phyloP scores from a whole-genome alignment of 1,284 basidiomycete genomes.

The Ceratobasidium sp. region DNA sequence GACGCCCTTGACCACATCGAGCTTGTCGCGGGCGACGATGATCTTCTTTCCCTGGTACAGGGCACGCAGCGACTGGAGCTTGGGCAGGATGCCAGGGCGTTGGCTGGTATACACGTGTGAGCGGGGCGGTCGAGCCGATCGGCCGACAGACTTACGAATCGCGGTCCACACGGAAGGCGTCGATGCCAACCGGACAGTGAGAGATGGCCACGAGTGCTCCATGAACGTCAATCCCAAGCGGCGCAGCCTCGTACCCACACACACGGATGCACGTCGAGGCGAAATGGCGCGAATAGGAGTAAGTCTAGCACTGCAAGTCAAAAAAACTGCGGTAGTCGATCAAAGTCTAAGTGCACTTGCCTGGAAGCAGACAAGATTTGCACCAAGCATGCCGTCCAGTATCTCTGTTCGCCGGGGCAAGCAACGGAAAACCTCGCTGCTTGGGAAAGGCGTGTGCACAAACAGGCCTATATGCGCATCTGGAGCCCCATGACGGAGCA shows the following conservation, averaged over 20 bases:
- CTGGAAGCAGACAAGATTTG: constrained; percentile 97
- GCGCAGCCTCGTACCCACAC: constrained; percentile 90
- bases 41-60: constrained; percentile 98
- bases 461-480: constrained; percentile 90
- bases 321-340: neutral
- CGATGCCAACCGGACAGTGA: constrained; percentile 97
- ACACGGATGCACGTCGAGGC: constrained; percentile 94
- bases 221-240: constrained; percentile 86
- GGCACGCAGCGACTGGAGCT: constrained; percentile 82
- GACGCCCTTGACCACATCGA: constrained; percentile 97
- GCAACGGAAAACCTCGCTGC: constrained; percentile 94
- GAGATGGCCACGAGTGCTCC: constrained; percentile 86
- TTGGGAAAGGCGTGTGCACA: constrained; percentile 97
- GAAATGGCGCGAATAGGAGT: constrained; percentile 97
- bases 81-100: constrained; percentile 84
- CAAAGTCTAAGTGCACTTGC: constrained; percentile 47
- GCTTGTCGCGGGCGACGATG: constrained; percentile 97
- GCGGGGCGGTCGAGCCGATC: neutral
- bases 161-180: constrained; percentile 85
- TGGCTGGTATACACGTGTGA: constrained; percentile 54
- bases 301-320: constrained; percentile 64
- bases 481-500: constrained; percentile 67
- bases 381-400: constrained; percentile 97
- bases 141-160: constrained; percentile 66
- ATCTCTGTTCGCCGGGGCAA: constrained; percentile 90